These are phyloP conservation scores for Phialophora tarda DNA, from an alignment of 2,329 filamentous ascomycete genomes.

Conservation along the genomic window DNA sequence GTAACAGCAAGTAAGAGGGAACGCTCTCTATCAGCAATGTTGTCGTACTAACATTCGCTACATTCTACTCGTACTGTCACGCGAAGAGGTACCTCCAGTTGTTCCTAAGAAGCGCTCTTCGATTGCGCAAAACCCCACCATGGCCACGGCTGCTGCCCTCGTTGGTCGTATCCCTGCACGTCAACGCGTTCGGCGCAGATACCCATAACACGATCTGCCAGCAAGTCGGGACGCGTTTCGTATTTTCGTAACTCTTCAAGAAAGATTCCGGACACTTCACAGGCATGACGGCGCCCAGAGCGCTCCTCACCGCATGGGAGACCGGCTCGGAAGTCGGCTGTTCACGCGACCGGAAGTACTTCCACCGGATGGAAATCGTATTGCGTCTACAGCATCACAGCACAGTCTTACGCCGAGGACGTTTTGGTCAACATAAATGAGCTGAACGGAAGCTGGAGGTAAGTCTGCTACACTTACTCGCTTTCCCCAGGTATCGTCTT, in stretches of 20 bases:
- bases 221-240: not conserved
- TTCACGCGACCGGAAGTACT: constrained; percentile 14
- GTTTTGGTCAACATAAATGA: not conserved
- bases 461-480: constrained; percentile 2
- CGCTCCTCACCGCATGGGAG: not conserved
- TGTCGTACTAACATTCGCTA: not conserved
- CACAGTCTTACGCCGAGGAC: not conserved
- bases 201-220: not conserved
- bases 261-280: not conserved
- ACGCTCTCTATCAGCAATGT: not conserved
- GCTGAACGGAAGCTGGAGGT: constrained; percentile 9
- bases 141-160: not conserved
- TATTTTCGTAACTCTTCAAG: not conserved
- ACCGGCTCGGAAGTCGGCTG: not conserved
- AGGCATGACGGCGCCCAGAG: not conserved
- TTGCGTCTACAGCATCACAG: constrained; percentile 2
- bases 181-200: not conserved
- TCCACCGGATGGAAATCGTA: constrained; percentile 12
- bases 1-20: not conserved
- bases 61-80: not conserved
- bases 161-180: not conserved
- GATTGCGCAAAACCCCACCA: not conserved
- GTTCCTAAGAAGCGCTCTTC: not conserved
- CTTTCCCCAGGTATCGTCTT: not conserved
- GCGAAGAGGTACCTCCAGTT: not conserved